Evolutionary conservation across 345 rosid species (phyloP), one percentile per base, ranked within the genome.

Genomic region (Murraya paniculata): DNA sequence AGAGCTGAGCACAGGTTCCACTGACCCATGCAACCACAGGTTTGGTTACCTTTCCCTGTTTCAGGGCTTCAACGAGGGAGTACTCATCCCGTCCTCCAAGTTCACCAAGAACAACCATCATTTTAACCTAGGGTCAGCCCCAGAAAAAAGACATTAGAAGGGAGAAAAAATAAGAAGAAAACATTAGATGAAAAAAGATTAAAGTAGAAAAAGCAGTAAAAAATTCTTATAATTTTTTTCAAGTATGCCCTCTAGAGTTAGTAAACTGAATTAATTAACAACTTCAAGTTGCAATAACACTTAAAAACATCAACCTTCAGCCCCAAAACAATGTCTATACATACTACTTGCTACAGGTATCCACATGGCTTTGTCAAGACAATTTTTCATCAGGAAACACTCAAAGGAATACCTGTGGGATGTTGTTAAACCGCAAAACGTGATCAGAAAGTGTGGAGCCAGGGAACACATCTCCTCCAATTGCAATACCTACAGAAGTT

Each of bases 21-120:
- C 99, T 95, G 87, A 92, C 99, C 99, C 98, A 94, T 73, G 98
- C 96, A 88, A 95, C 98, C 80, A 94, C 97, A 30, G 98, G 99
- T 81, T 94, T 95, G 78, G 71, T 94, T 75, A 94, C 92, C 83
- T 94, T 95, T 70, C 99, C 98, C 78, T 94, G 90, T 82, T 92
- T 93, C 81, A 95, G 80, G 70, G 99, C 99, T 83, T 96, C 99
- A 73, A 96, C 97, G 30, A 96, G 88, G 87, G 97, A 96, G 85
- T 92, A 94, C 77, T 96, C 99, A 84, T 96, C 99, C 78, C 90
- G 81, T 78, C 99, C 98, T 80, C 98, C 99, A 81, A 96, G 98
- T 81, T 96, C 99, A 64, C 97, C 99, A 72, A 96, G 99, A 28
- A 92, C 98, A 81, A 94, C 97, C 50, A 92, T 87, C 97, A 94